Base-by-base conservation (phyloP, 73 alveolate genomes). In the Paramecium tetraurelia region DNA sequence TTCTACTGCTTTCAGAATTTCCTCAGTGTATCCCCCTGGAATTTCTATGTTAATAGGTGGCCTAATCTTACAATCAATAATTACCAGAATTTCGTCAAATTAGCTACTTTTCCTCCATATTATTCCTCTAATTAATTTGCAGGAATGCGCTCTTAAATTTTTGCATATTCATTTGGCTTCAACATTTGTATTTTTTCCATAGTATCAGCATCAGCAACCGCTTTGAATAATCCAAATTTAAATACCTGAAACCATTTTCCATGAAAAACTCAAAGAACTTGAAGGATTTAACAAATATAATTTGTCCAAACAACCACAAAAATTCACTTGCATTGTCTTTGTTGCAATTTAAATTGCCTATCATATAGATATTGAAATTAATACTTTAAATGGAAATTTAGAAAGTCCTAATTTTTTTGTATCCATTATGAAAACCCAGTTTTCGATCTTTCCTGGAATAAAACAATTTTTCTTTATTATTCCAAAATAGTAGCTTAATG, bases 31-130 rank as follows among this genome's bases (percentile, higher is more conserved):
- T 80, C 90, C 90, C 21, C 90, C 90, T n/a, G 90, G 90, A 22
- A 80, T 80, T 22, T 80, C 90, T 22, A 80, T 31, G 46, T 80
- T 80, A 44, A 80, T 48, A 41, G 90, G 90, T 41, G 90, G 90
- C 90, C 90, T 80, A 31, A n/a, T 18, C 11, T 14, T 48, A 48
- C 18, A 3, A 31, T 40, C 43, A 46, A 31, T 1, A 0, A 29
- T 44, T 71, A 89, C 94, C 94, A 89, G 29, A 89, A 89, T 72
- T 53, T 20, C n/a, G 89, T 89, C 27, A 89, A 40, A 40, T 89
- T 89, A 14, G 92, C 88, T 29, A 71, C 94, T 71, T 89, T 89
- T 27, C 94, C 94, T 59, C 94, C 94, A 89, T 27, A 89, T 72
- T 89, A 58, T 24, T 69, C 86, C 48, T 89, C 94, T 29, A 89